These are phyloP conservation scores for Skeletonema potamos DNA, from an alignment of 108 stramenopile species.

Conservation along the genomic window DNA sequence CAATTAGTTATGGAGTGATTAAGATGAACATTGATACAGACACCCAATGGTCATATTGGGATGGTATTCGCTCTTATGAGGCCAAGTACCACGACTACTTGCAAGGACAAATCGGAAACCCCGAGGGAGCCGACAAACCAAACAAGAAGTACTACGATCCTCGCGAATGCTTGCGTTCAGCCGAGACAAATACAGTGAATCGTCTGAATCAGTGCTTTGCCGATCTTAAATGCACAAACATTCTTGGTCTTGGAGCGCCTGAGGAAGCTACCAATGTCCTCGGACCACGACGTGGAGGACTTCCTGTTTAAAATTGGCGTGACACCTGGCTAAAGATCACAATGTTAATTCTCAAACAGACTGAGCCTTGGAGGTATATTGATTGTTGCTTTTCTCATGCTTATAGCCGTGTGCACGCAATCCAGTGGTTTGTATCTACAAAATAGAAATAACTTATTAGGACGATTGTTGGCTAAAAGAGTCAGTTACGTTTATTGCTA, in stretches of 20 bases:
- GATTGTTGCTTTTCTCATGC: not conserved
- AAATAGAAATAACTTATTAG: not conserved
- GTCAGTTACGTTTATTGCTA: not conserved
- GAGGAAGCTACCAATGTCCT: conserved; percentile 64
- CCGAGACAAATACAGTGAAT: conserved; percentile 86
- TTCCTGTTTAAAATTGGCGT: conserved; percentile 67
- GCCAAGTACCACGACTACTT: conserved; percentile 80
- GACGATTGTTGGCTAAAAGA: not conserved
- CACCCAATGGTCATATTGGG: conserved; percentile 94
- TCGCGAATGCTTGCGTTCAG: conserved; percentile 89
- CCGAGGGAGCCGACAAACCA: conserved; percentile 92
- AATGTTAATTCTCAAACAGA: not conserved
- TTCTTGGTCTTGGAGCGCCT: conserved; percentile 68
- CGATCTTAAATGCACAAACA: conserved; percentile 89
- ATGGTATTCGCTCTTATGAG: conserved; percentile 80
- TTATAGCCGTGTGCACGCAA: not conserved
- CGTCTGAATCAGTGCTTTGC: conserved; percentile 81
- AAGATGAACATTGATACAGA: conserved; percentile 99
- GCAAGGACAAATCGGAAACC: conserved; percentile 94
- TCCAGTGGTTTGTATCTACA: conserved; percentile 1
- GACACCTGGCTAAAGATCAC: not conserved
- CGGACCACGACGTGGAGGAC: conserved; percentile 84
- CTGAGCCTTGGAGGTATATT: not conserved
- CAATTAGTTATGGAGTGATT: conserved; percentile 86
- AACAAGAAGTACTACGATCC: conserved; percentile 99